These are phyloP conservation scores for Mesembryanthemum crystallinum DNA, from an alignment of 148 eudicot species.

Conservation along the genomic window DNA sequence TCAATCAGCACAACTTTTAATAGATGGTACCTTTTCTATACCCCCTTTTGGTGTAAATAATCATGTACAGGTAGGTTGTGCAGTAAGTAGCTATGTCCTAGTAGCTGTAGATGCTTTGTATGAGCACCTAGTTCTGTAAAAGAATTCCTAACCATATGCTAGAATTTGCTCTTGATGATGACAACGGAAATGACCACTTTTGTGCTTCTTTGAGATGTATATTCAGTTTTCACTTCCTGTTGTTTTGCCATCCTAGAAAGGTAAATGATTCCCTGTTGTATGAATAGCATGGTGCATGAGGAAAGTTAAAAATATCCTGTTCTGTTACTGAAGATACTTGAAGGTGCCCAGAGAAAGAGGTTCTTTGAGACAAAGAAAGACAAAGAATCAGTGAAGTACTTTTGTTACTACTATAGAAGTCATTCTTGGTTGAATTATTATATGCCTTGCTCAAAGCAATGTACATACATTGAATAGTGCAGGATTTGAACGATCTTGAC, in stretches of 20 bases:
- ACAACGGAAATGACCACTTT: neutral
- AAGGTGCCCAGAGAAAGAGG: neutral
- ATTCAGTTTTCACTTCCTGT: neutral
- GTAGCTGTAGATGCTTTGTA: neutral
- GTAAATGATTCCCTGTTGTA: neutral
- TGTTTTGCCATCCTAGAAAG: neutral
- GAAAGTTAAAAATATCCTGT: neutral
- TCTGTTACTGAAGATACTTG: neutral
- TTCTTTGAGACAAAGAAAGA: neutral
- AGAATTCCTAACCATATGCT: neutral
- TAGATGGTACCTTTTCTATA: neutral
- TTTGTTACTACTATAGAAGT: no score
- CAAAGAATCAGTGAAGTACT: no score
- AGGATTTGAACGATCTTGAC: no score
- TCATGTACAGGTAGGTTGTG: conserved; percentile 17
- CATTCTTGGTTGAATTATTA: no score
- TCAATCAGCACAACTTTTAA: conserved; percentile 24
- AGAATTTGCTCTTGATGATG: neutral
- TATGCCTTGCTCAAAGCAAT: no score
- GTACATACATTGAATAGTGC: no score
- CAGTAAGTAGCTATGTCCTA: neutral
- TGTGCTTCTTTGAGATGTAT: neutral
- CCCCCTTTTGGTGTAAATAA: conserved; percentile 12
- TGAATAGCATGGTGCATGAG: neutral
- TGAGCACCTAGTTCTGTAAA: conserved; percentile 5